Conservation (phyloP, 306 rosid species). For the Trichosanthes cucumerina region DNA sequence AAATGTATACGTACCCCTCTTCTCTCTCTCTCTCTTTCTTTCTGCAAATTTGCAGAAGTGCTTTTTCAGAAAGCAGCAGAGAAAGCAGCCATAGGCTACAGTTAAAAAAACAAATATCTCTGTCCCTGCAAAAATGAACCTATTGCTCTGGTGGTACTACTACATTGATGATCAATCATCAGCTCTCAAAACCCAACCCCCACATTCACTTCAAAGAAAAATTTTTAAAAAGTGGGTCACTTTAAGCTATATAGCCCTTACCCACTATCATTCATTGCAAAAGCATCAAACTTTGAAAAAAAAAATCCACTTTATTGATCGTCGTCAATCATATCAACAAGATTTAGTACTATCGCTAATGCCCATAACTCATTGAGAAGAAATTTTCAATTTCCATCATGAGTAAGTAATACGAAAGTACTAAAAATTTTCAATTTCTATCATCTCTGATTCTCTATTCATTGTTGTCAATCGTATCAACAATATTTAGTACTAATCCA, state of each 20-base stretch:
- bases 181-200: neutral
- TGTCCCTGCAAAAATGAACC: constrained; percentile 12
- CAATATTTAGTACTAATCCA: too few relatives aligned
- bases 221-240: neutral
- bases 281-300: neutral
- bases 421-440: too few relatives aligned
- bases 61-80: constrained; percentile 16
- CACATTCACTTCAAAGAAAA: neutral
- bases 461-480: too few relatives aligned
- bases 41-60: neutral
- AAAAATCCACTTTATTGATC: neutral
- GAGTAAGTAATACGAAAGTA: neutral
- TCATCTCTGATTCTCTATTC: too few relatives aligned
- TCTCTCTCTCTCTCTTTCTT: neutral
- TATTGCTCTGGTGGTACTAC: neutral
- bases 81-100: constrained; percentile 13
- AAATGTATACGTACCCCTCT: neutral
- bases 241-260: neutral
- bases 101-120: constrained; percentile 1
- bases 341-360: too few relatives aligned
- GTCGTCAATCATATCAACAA: too few relatives aligned
- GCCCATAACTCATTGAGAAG: too few relatives aligned
- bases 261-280: neutral
- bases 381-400: too few relatives aligned
- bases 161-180: neutral